These are phyloP conservation scores for Polymyxa betae DNA, from an alignment of 208 protist genomes.

Conservation along the genomic window DNA sequence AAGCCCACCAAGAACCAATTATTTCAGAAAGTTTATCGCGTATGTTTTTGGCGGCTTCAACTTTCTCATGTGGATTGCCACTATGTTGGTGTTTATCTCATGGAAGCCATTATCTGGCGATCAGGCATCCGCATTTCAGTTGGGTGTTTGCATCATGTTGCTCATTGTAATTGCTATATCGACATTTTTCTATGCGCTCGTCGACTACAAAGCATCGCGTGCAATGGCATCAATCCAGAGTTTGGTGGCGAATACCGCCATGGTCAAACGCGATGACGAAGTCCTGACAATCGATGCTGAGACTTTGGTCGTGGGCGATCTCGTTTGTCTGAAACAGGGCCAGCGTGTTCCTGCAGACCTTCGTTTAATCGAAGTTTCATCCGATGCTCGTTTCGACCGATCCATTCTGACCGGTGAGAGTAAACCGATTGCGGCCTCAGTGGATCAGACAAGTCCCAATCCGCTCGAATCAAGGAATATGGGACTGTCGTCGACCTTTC, in stretches of 20 bases:
- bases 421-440: not conserved
- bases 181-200: not conserved
- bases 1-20: not conserved
- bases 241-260: not conserved
- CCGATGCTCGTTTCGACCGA: not conserved
- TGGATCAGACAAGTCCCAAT: not conserved
- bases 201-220: constrained; percentile 18
- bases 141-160: not conserved
- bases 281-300: not conserved
- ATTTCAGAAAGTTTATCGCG: not conserved
- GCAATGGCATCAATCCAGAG: not conserved
- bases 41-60: constrained; percentile 48
- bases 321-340: not conserved
- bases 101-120: not conserved
- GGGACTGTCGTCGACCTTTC: constrained; percentile 46
- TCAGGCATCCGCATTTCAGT: not conserved
- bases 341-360: constrained; percentile 43
- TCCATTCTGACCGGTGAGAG: not conserved
- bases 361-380: not conserved
- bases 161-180: not conserved
- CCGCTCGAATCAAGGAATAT: constrained; percentile 57
- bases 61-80: not conserved
- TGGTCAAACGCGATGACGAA: constrained; percentile 7
- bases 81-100: not conserved
- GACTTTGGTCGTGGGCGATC: not conserved